phyloP scores from a whole-genome alignment of 2,329 filamentous ascomycete genomes.

The Pseudonectria buxi region DNA sequence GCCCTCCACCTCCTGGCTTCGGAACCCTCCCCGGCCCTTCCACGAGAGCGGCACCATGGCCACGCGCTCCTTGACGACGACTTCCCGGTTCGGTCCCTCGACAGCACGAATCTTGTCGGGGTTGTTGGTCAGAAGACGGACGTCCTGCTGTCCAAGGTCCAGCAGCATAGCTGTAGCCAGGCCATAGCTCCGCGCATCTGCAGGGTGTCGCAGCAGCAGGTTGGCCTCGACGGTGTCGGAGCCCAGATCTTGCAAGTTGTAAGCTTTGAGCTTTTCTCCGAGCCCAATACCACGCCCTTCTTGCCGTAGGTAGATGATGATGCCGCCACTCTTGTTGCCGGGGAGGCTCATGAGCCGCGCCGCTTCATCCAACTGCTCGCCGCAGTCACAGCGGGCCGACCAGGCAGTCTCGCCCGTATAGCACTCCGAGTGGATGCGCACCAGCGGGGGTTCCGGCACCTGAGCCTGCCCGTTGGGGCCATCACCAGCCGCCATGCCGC shows the following conservation, averaged over 20 bases:
- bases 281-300: slow-evolving; percentile 94
- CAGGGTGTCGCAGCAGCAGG: slow-evolving; percentile 80
- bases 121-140: slow-evolving; percentile 89
- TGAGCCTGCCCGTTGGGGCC: slow-evolving; percentile 9
- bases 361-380: slow-evolving; percentile 94
- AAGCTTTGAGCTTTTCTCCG: slow-evolving; percentile 93
- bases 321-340: slow-evolving; percentile 60
- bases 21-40: slow-evolving; percentile 78
- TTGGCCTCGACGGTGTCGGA: slow-evolving; percentile 98
- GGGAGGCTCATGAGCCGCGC: slow-evolving; percentile 84
- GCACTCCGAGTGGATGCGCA: slow-evolving; percentile 95
- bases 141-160: slow-evolving; percentile 73
- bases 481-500: slow-evolving; percentile 47
- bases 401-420: slow-evolving; percentile 98
- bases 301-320: slow-evolving; percentile 92
- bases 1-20: slow-evolving; percentile 82
- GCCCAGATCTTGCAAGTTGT: slow-evolving; percentile 93
- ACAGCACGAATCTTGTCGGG: slow-evolving; percentile 94
- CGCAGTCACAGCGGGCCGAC: slow-evolving; percentile 96
- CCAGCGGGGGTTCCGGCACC: slow-evolving; percentile 51
- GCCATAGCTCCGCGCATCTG: slow-evolving; percentile 90
- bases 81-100: slow-evolving; percentile 82
- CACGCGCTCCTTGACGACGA: slow-evolving; percentile 82
- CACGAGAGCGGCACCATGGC: slow-evolving; percentile 94
- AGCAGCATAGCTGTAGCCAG: slow-evolving; percentile 91